Conservation (phyloP, 768 basidiomycete species). For the Amanita phalloides region DNA sequence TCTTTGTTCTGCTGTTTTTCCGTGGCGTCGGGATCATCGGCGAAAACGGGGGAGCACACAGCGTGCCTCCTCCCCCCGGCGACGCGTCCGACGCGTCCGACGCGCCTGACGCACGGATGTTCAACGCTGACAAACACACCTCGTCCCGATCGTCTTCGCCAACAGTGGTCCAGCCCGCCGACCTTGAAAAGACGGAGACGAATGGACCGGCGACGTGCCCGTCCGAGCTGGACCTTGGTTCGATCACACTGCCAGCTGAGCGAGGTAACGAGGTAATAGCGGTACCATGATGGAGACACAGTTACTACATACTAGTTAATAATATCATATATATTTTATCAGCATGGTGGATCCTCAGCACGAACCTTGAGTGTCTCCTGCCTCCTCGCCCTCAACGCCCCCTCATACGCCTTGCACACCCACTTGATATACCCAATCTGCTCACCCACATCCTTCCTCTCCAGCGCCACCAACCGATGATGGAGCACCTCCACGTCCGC, state of each 20-base stretch:
- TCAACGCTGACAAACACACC: neutral
- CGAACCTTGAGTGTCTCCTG: slow-evolving; percentile 35
- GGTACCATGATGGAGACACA: no score
- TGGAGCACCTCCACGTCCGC: slow-evolving; percentile 72
- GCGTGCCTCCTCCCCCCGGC: neutral
- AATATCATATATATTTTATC: no score
- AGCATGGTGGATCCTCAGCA: no score
- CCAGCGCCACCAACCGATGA: slow-evolving; percentile 43
- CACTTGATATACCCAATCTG: slow-evolving; percentile 62
- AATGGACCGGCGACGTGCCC: no score
- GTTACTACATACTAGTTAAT: no score
- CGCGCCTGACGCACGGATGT: no score
- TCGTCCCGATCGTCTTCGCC: neutral
- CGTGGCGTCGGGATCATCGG: slow-evolving; percentile 19
- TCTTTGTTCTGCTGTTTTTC: slow-evolving; percentile 16
- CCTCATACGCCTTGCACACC: slow-evolving; percentile 63
- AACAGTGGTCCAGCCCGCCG: neutral
- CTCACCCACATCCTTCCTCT: neutral
- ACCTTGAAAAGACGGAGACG: neutral
- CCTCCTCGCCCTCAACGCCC: slow-evolving; percentile 51
- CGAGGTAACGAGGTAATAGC: no score
- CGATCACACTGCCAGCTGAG: no score
- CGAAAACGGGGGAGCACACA: neutral
- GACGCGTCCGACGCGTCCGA: no score
- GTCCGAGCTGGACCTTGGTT: no score